Percentiles rank a stretch among this genome's conserved stretches.
Evolutionary conservation across 169 alveolate genomes (phyloP).

Genomic region (Eimeria maxima): DNA sequence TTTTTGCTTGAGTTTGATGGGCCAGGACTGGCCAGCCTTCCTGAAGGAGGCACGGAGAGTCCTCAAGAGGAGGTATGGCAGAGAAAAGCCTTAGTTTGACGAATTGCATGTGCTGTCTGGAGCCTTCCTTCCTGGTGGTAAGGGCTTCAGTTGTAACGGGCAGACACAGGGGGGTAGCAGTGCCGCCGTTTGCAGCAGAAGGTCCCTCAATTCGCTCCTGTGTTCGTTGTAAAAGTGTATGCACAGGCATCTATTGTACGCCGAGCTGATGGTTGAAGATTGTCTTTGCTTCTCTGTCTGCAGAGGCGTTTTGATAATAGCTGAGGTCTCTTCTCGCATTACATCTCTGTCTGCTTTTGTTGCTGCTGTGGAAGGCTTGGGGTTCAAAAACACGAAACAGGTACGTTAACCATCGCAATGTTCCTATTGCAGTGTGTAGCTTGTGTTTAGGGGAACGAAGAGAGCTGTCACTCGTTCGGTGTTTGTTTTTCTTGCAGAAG

Average conservation of each 20-base stretch:
- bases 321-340: slow-evolving; percentile 80
- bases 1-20: slow-evolving; percentile 93
- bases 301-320: slow-evolving; percentile 73
- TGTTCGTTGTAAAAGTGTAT: neutral
- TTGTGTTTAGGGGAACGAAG: neutral
- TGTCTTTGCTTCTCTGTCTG: neutral
- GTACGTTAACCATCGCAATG: neutral
- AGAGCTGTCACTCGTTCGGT: neutral
- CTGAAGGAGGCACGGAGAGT: slow-evolving; percentile 90
- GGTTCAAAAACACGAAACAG: slow-evolving; percentile 41
- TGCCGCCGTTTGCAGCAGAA: neutral
- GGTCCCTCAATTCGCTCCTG: neutral
- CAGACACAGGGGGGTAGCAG: neutral
- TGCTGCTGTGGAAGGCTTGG: slow-evolving; percentile 67
- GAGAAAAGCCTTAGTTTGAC: neutral
- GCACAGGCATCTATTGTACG: neutral
- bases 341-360: slow-evolving; percentile 2
- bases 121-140: too few species aligned
- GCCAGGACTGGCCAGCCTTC: slow-evolving; percentile 92
- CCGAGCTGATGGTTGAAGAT: neutral
- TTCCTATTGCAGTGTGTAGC: neutral
- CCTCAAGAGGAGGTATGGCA: slow-evolving; percentile 81
- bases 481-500: neutral
- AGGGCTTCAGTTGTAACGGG: neutral
- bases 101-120: too few species aligned